These are phyloP conservation scores for Pythium phragmiticola DNA, from an alignment of 352 stramenopile genomes.

Conservation along the genomic window DNA sequence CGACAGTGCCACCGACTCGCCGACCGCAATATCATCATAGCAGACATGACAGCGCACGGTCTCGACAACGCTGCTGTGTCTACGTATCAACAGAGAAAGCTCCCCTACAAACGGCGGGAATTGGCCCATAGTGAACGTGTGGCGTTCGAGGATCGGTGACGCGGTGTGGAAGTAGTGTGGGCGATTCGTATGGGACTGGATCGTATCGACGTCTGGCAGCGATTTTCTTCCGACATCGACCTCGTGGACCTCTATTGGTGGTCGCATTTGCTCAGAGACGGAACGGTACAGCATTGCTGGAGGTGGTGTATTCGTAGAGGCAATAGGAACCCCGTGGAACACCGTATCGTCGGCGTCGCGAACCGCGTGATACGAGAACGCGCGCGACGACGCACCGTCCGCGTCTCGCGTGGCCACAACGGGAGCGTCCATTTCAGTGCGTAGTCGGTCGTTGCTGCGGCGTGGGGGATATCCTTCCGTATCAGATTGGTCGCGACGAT, in stretches of 20 bases:
- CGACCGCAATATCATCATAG: slow-evolving; percentile 55
- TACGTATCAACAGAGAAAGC: too few relatives aligned
- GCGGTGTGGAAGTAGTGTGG: too few relatives aligned
- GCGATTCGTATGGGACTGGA: too few relatives aligned
- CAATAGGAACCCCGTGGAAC: not conserved
- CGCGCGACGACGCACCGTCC: not conserved
- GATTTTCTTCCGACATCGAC: not conserved
- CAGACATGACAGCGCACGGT: slow-evolving; percentile 78
- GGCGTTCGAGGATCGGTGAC: too few relatives aligned
- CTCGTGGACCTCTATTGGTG: not conserved
- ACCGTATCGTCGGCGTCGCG: not conserved
- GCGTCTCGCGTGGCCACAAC: not conserved
- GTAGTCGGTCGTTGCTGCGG: not conserved
- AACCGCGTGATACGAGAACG: not conserved
- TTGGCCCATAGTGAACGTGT: too few relatives aligned
- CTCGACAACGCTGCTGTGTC: slow-evolving; percentile 17
- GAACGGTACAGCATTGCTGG: not conserved
- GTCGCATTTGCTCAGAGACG: slow-evolving; percentile 2
- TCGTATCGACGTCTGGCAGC: not conserved
- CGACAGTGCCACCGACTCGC: slow-evolving; percentile 33
- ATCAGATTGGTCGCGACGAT: too few relatives aligned
- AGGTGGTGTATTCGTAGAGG: not conserved
- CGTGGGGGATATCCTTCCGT: too few relatives aligned
- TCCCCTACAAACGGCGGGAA: too few relatives aligned
- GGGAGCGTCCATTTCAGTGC: not conserved